A percentile compares a stretch with the other conserved stretches of the same genome.
Evolutionary conservation across 768 basidiomycete species (phyloP).

Genomic region (Russula compacta): DNA sequence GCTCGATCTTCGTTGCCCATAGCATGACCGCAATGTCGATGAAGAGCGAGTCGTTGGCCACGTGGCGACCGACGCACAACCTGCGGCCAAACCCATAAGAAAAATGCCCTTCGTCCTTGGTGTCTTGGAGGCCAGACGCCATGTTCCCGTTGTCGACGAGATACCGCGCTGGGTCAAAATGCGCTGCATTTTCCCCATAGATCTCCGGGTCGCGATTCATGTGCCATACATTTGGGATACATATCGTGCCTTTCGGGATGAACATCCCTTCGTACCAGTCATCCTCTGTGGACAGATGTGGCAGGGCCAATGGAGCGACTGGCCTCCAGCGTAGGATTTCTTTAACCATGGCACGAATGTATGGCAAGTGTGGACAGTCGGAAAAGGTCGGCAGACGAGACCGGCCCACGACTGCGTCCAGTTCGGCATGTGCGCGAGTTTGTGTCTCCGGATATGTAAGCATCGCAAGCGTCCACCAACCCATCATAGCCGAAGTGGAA

Average conservation of each 20-base stretch:
- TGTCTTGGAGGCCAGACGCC: constrained; percentile 14
- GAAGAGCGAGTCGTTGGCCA: constrained; percentile 20
- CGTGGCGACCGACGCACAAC: not conserved
- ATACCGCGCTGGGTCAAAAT: constrained; percentile 22
- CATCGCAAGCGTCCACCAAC: constrained; percentile 1
- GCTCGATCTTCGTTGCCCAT: too few species aligned
- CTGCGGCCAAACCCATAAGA: constrained; percentile 24
- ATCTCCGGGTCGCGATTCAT: constrained; percentile 23
- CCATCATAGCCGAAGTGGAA: not conserved
- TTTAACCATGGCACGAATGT: too few species aligned
- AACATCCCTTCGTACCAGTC: too few species aligned
- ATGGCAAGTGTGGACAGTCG: too few species aligned
- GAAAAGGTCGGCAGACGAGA: not conserved
- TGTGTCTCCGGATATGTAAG: constrained; percentile 1
- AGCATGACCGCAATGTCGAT: too few species aligned
- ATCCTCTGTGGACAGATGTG: too few species aligned
- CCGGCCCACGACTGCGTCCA: not conserved
- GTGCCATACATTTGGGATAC: not conserved
- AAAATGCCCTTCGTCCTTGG: constrained; percentile 25
- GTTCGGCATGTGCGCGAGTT: not conserved
- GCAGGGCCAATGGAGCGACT: too few species aligned
- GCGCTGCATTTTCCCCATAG: constrained; percentile 21
- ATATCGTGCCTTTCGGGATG: too few species aligned
- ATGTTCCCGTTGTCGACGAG: constrained; percentile 21
- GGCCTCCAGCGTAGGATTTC: too few species aligned